phyloP scores from a whole-genome alignment of 2,329 filamentous ascomycete genomes.

The Talaromyces sp. region DNA sequence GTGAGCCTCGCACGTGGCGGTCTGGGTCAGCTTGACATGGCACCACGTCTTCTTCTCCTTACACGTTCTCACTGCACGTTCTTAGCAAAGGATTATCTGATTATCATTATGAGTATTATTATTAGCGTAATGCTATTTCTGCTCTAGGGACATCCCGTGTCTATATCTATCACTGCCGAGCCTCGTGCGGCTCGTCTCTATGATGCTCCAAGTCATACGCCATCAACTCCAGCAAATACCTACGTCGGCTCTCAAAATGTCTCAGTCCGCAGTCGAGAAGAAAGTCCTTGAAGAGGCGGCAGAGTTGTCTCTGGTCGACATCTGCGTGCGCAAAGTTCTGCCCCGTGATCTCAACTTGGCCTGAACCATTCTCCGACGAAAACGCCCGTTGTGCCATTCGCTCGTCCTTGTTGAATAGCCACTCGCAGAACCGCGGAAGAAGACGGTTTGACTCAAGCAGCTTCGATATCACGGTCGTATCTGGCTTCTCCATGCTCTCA shows the following conservation, averaged over 20 bases:
- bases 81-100: not conserved
- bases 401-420: conserved; percentile 16
- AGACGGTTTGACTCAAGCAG: conserved; percentile 22
- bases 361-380: not conserved
- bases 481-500: conserved; percentile 1
- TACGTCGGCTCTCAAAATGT: conserved; percentile 12
- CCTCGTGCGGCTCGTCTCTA: not conserved
- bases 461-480: conserved; percentile 14
- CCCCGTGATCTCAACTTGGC: conserved; percentile 13
- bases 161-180: not conserved
- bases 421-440: conserved; percentile 22
- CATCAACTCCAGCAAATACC: conserved; percentile 10
- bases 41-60: not conserved
- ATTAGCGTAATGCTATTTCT: not conserved
- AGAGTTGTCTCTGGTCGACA: not conserved
- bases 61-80: not conserved
- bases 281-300: conserved; percentile 7
- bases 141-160: not conserved
- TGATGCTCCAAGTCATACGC: conserved; percentile 4
- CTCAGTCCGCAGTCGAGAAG: conserved; percentile 4
- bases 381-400: conserved; percentile 4
- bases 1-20: not conserved
- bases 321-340: conserved; percentile 10
- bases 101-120: not conserved
- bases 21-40: not conserved